phyloP scores from a whole-genome alignment of 306 rosid genomes.

The Ormosia semicastrata region DNA sequence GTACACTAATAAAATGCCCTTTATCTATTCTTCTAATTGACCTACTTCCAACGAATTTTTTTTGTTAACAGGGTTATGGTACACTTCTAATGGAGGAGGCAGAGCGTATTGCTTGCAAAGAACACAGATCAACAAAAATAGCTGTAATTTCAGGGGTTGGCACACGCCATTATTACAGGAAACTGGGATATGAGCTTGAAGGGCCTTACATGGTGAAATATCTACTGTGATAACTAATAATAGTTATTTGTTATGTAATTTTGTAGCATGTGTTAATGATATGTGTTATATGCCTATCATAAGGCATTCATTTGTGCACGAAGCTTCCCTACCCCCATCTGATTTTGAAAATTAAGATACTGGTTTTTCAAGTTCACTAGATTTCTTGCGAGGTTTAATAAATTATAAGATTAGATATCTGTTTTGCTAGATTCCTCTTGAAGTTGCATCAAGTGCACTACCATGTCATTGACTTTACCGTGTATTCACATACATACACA shows the following conservation, averaged over 20 bases:
- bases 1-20: neutral
- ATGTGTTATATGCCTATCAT: constrained; percentile 10
- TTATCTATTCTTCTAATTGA: neutral
- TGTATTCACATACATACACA: neutral
- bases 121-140: constrained; percentile 80
- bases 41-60: neutral
- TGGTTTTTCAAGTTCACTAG: constrained; percentile 4
- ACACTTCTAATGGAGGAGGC: constrained; percentile 99
- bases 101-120: constrained; percentile 70
- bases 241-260: constrained; percentile 30
- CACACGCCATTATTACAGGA: constrained; percentile 91
- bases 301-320: neutral
- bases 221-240: constrained; percentile 35
- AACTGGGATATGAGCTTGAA: constrained; percentile 90
- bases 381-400: neutral
- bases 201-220: constrained; percentile 98
- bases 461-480: neutral
- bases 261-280: constrained; percentile 30
- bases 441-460: neutral
- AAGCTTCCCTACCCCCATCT: neutral
- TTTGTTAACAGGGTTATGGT: constrained; percentile 75
- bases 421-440: neutral
- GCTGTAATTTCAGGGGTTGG: constrained; percentile 97
- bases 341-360: neutral
- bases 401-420: neutral